Conservation (phyloP, 805 yeast genomes). For the Tetrapisispora fleetii region DNA sequence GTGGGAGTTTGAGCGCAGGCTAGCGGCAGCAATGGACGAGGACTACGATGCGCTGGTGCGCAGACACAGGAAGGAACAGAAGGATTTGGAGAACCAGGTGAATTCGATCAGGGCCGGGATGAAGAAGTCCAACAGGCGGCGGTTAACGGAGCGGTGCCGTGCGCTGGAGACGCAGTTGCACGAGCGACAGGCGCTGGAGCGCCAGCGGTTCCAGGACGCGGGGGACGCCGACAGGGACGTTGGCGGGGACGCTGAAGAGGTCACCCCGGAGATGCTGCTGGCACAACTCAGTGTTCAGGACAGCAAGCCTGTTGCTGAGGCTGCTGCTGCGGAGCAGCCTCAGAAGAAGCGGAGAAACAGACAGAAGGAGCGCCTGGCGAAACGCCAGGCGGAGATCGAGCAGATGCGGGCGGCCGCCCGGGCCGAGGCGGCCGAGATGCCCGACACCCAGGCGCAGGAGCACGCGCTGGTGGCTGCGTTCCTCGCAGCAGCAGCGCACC, state of each 20-base stretch:
- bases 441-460: constrained; percentile 66
- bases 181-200: constrained; percentile 45
- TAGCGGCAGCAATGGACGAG: neutral
- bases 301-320: neutral
- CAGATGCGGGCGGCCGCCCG: constrained; percentile 56
- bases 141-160: constrained; percentile 48
- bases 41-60: constrained; percentile 16
- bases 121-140: constrained; percentile 66
- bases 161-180: constrained; percentile 50
- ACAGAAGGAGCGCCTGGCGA: constrained; percentile 74
- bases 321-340: neutral
- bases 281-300: constrained; percentile 37
- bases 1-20: no score
- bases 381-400: constrained; percentile 60
- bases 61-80: constrained; percentile 59
- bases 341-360: constrained; percentile 45
- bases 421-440: constrained; percentile 53
- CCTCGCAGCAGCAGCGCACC: constrained; percentile 35
- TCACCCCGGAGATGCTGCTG: constrained; percentile 59
- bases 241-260: constrained; percentile 33
- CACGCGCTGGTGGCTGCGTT: constrained; percentile 49
- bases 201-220: neutral
- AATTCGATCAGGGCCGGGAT: constrained; percentile 80
- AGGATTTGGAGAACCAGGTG: constrained; percentile 54
- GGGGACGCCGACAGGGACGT: constrained; percentile 9